Base-by-base conservation (phyloP, 78 protist genomes). In the Pigoraptor vietnamica region DNA sequence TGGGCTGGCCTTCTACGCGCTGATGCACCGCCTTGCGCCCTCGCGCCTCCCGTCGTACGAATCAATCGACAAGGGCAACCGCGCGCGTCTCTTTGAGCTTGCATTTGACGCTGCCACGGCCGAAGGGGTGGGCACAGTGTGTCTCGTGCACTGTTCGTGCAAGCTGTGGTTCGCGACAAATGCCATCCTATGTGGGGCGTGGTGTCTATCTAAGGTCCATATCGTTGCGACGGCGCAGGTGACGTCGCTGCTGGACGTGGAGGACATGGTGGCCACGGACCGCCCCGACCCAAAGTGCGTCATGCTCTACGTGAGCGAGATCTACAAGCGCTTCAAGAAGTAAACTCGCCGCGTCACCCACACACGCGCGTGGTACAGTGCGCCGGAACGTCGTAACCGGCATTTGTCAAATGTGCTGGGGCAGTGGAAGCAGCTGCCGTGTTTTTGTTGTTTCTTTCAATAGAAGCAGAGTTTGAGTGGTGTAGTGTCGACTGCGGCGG, bases 1-100 rank as follows among this genome's bases (percentile, higher is more conserved):
- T 25, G 97, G 97, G 32, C 39, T 91, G 25, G 97, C 95, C 37
- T 96, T 96, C 93, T 86, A 82, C 36, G 96, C 95, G 32, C 91
- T 96, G 23, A 92, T 95, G 37, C 95, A 95, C 84, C 23, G 37
- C 2, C 92, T 94, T 87, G 81, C 92, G 34, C 97, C 97, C 24
- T 95, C 95, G 89, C 92, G 93, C 24, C 81, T 94, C 84, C 23
- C 6, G 67, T 48, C 84, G 84, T 79, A 79, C n/a, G 32, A 25
- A 2, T 21, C 84, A 25, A 2, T 79, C 84, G 32, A 14, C 84
- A 25, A 14, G 21, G 84, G 32, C 21, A 25, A 79, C 32, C 84
- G 84, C 23, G 32, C 1, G 84, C 35, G 35, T 21, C 21, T 25
- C 84, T 79, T 79, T 79, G 35, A 79, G 21, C 35, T 25, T 25